Evolutionary conservation across 139 green algal genomes (phyloP).

Genomic region (Chlamydomonas schloesseri): DNA sequence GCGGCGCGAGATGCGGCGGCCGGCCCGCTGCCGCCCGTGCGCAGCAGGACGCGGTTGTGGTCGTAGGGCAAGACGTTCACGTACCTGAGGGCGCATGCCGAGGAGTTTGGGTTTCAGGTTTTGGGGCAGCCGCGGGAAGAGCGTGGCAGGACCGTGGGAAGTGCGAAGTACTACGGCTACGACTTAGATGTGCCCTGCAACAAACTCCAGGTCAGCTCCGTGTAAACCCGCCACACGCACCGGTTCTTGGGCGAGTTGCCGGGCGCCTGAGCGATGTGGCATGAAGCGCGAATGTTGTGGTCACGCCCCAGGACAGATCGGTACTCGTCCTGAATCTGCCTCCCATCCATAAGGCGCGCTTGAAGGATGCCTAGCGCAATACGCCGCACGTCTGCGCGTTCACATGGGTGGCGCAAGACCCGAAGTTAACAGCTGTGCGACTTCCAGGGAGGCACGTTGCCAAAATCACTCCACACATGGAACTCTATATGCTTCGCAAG

Average conservation of each 20-base stretch:
- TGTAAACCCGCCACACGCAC: not conserved
- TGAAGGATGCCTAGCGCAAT: constrained; percentile 32
- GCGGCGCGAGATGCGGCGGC: too few species aligned
- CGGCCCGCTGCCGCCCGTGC: too few species aligned
- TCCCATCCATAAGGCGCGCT: constrained; percentile 32
- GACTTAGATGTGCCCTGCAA: too few species aligned
- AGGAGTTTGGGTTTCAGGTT: not conserved
- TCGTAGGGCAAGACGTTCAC: constrained; percentile 76
- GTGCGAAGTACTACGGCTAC: not conserved
- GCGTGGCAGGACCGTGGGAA: not conserved
- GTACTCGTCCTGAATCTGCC: constrained; percentile 45
- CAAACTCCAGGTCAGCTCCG: too few species aligned
- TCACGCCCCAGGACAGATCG: constrained; percentile 36
- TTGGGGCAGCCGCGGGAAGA: not conserved
- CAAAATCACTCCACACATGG: too few species aligned
- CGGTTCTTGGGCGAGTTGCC: constrained; percentile 43
- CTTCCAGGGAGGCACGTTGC: too few species aligned
- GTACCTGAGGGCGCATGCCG: constrained; percentile 48
- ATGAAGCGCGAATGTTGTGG: constrained; percentile 23
- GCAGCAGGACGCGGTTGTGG: constrained; percentile 67
- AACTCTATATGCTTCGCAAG: too few species aligned
- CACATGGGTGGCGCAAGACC: not conserved
- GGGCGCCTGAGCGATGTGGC: not conserved
- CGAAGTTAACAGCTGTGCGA: too few species aligned
- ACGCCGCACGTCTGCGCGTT: constrained; percentile 30